phyloP scores from a whole-genome alignment of 1,284 basidiomycete genomes.

The Exobasidium cylindrosporum region DNA sequence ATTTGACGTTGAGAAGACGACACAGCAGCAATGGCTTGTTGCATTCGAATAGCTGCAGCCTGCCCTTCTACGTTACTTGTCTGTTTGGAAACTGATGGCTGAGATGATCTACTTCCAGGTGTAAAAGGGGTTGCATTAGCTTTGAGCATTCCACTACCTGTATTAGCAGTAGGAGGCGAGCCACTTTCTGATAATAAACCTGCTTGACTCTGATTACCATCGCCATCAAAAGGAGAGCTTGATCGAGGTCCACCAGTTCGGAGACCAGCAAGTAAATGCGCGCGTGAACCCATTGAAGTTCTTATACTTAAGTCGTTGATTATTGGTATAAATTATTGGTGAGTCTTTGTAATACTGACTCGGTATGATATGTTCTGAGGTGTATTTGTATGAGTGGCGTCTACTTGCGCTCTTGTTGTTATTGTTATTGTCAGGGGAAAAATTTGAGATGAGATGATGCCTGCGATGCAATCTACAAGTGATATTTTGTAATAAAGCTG shows the following conservation, averaged over 20 bases:
- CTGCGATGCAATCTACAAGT: constrained; percentile 9
- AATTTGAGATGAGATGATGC: neutral
- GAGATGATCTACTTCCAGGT: constrained; percentile 13
- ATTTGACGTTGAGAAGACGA: constrained; percentile 7
- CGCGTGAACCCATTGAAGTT: constrained; percentile 21
- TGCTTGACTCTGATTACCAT: constrained; percentile 9
- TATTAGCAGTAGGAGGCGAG: constrained; percentile 5
- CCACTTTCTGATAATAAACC: neutral
- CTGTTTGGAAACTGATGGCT: constrained; percentile 20
- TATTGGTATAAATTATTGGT: too few species aligned
- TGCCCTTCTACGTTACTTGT: constrained; percentile 33
- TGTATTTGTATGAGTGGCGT: too few species aligned
- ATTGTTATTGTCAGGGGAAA: neutral
- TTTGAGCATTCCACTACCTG: constrained; percentile 20
- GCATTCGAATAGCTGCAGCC: constrained; percentile 37
- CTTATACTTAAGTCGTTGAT: too few species aligned
- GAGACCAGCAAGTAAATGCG: constrained; percentile 32
- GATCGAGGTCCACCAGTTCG: constrained; percentile 40
- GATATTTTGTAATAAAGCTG: neutral
- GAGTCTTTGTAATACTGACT: too few species aligned
- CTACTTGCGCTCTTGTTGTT: constrained; percentile 18
- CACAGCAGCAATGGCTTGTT: constrained; percentile 17
- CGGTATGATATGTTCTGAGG: too few species aligned
- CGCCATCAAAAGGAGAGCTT: constrained; percentile 18
- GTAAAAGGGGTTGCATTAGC: constrained; percentile 28